These are phyloP conservation scores for Taiozyma sp. DNA, from an alignment of 1,139 yeast genomes.

Conservation along the genomic window DNA sequence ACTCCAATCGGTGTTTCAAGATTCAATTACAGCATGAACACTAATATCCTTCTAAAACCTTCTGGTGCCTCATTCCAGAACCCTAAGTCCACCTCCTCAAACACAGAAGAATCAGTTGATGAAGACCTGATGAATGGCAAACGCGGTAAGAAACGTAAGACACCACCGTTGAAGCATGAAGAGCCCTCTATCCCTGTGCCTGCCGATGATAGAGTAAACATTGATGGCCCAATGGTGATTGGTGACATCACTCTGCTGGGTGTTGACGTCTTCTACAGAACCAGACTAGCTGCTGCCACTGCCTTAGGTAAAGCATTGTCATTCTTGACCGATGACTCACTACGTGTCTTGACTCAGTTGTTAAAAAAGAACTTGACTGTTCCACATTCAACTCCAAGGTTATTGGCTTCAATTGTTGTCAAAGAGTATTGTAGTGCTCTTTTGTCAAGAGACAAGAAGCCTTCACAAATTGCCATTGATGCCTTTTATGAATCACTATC, in stretches of 20 bases:
- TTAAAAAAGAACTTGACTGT: conserved; percentile 42
- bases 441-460: conserved; percentile 13
- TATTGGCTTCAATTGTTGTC: conserved; percentile 61
- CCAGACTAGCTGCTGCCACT: conserved; percentile 69
- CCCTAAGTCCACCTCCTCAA: not conserved
- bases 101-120: conserved; percentile 1
- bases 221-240: conserved; percentile 86
- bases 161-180: conserved; percentile 18
- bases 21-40: conserved; percentile 80
- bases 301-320: conserved; percentile 75
- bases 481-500: conserved; percentile 33
- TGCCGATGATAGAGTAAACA: conserved; percentile 68
- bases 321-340: conserved; percentile 38
- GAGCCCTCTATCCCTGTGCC: conserved; percentile 41
- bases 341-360: conserved; percentile 35
- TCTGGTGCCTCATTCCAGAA: conserved; percentile 42
- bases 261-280: conserved; percentile 62
- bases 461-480: conserved; percentile 25
- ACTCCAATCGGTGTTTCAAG: conserved; percentile 96
- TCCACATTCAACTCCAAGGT: conserved; percentile 75
- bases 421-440: conserved; percentile 60
- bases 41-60: conserved; percentile 68
- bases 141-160: conserved; percentile 28
- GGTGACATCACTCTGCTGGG: conserved; percentile 93
- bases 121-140: conserved; percentile 15